These are phyloP conservation scores for Colletotrichum brevisporum DNA, from an alignment of 2,329 filamentous ascomycete species.

Conservation along the genomic window DNA sequence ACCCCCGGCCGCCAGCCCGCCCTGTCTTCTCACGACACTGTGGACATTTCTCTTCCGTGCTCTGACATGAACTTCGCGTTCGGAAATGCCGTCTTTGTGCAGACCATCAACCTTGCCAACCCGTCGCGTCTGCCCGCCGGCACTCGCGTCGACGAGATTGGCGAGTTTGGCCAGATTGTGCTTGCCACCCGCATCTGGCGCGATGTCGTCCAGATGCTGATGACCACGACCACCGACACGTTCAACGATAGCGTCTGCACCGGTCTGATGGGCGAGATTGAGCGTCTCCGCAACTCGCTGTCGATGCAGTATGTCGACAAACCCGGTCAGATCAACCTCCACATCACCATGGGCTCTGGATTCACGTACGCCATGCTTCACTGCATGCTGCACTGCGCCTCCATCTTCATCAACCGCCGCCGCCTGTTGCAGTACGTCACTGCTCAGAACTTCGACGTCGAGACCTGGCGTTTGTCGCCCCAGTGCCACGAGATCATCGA, in stretches of 20 bases:
- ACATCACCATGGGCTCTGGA: conserved; percentile 75
- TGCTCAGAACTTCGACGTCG: conserved; percentile 64
- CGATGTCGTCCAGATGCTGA: conserved; percentile 73
- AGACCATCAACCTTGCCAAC: conserved; percentile 64
- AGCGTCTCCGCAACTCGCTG: conserved; percentile 66
- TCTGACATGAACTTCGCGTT: conserved; percentile 75
- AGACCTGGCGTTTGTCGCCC: conserved; percentile 66
- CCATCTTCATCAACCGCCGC: conserved; percentile 72
- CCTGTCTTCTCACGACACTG: conserved; percentile 67
- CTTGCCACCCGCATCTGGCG: conserved; percentile 73
- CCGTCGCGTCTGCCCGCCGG: conserved; percentile 55
- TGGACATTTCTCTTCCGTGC: conserved; percentile 70
- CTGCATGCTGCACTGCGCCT: conserved; percentile 72
- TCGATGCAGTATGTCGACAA: conserved; percentile 74
- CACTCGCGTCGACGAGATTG: conserved; percentile 64
- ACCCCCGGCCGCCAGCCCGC: conserved; percentile 72
- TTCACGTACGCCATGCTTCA: conserved; percentile 75
- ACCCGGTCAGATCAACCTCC: conserved; percentile 71
- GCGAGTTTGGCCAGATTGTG: conserved; percentile 74
- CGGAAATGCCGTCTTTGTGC: conserved; percentile 71
- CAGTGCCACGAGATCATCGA: conserved; percentile 69
- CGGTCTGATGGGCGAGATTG: conserved; percentile 67
- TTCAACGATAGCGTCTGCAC: conserved; percentile 69
- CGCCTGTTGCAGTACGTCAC: conserved; percentile 71
- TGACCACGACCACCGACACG: conserved; percentile 63